Percentiles rank a stretch among this genome's conserved stretches.
Conservation (phyloP, 2,329 filamentous ascomycete species). For the Calycina marina region DNA sequence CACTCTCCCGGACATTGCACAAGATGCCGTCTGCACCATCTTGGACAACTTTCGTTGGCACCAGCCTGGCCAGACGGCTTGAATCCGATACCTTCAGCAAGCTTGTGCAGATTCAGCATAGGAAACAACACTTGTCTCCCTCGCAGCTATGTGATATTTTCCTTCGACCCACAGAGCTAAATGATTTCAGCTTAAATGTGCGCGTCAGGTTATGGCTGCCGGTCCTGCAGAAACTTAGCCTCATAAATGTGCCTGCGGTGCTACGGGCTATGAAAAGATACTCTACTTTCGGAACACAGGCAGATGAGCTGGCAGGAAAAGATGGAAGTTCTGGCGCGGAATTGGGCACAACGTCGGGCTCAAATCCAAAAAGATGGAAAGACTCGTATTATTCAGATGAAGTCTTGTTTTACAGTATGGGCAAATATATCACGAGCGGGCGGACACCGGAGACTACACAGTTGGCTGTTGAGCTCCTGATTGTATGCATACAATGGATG, state of each 20-base stretch:
- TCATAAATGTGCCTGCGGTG: constrained; percentile 39
- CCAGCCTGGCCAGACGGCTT: constrained; percentile 36
- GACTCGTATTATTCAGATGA: constrained; percentile 35
- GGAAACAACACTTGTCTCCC: constrained; percentile 36
- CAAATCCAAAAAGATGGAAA: constrained; percentile 30
- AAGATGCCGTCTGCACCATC: constrained; percentile 1
- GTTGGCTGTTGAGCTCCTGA: constrained; percentile 35
- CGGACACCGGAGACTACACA: constrained; percentile 30
- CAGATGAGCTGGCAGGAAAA: constrained; percentile 11
- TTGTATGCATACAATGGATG: constrained; percentile 43
- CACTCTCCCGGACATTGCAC: too few species aligned
- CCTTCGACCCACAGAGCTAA: constrained; percentile 34
- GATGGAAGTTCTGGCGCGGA: constrained; percentile 4
- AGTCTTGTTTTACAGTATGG: constrained; percentile 20
- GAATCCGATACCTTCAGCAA: constrained; percentile 37
- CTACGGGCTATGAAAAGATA: constrained; percentile 41
- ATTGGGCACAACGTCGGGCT: neutral
- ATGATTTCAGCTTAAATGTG: constrained; percentile 37
- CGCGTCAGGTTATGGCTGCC: constrained; percentile 45
- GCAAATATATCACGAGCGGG: constrained; percentile 27
- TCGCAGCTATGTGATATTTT: constrained; percentile 40
- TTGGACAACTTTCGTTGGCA: constrained; percentile 37
- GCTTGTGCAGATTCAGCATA: constrained; percentile 33
- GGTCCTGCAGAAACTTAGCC: constrained; percentile 33
- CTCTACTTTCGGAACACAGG: constrained; percentile 21